Conservation (phyloP, 2,329 filamentous ascomycete species). For the Colletotrichum limetticola region DNA sequence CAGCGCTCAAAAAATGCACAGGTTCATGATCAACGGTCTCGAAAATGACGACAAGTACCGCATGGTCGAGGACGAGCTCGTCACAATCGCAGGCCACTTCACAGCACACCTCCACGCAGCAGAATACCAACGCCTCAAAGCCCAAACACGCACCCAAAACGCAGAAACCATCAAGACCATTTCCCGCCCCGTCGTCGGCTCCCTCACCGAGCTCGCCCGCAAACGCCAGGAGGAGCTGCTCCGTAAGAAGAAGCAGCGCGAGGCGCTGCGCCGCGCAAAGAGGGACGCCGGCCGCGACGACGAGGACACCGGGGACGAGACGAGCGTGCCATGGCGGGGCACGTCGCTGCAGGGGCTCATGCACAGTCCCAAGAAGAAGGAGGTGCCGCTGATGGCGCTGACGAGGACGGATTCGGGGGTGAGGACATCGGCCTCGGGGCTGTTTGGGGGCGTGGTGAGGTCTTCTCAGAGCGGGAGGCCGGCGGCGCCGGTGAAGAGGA, state of each 20-base stretch:
- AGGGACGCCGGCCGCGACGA: conserved; percentile 34
- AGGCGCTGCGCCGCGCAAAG: conserved; percentile 39
- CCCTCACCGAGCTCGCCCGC: conserved; percentile 48
- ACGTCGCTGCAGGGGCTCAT: conserved; percentile 55
- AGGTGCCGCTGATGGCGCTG: conserved; percentile 39
- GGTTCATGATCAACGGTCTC: conserved; percentile 73
- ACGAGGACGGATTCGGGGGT: conserved; percentile 38
- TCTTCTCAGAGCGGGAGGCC: conserved; percentile 19
- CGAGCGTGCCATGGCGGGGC: conserved; percentile 41
- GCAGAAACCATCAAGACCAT: conserved; percentile 61
- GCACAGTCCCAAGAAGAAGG: conserved; percentile 51
- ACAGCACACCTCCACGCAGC: conserved; percentile 81
- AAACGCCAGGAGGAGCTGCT: conserved; percentile 48
- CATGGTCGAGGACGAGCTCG: conserved; percentile 87
- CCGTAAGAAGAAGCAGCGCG: conserved; percentile 48
- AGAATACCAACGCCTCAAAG: conserved; percentile 77
- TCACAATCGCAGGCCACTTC: conserved; percentile 73
- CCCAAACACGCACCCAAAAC: conserved; percentile 64
- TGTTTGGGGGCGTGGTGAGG: conserved; percentile 35
- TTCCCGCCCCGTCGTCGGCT: conserved; percentile 60
- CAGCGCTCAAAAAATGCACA: conserved; percentile 41
- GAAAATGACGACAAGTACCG: conserved; percentile 77
- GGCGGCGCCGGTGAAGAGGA: conserved; percentile 27
- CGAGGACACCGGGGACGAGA: conserved; percentile 44
- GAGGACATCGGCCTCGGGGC: conserved; percentile 43